phyloP scores from a whole-genome alignment of 495 filamentous ascomycete species.

The Cenococcum geophilum region DNA sequence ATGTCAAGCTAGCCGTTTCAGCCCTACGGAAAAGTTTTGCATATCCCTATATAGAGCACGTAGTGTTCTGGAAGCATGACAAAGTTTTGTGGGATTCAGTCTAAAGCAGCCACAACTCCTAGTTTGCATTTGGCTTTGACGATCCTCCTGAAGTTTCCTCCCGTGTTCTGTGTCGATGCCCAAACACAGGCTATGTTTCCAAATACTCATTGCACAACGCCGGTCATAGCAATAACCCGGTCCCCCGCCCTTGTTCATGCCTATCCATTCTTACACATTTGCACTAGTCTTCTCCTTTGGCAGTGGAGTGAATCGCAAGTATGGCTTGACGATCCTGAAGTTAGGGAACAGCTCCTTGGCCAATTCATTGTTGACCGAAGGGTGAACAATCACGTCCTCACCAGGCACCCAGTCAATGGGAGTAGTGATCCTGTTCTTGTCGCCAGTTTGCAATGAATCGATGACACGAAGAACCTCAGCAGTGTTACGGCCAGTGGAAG shows the following conservation, averaged over 20 bases:
- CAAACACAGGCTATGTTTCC: neutral
- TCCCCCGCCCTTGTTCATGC: too few species aligned
- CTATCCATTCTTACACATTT: neutral
- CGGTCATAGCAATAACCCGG: too few species aligned
- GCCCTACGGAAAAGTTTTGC: neutral
- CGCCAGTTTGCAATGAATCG: constrained; percentile 93
- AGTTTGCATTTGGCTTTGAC: neutral
- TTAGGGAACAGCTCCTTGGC: constrained; percentile 86
- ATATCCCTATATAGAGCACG: neutral
- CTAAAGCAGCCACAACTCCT: neutral
- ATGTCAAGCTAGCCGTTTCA: neutral
- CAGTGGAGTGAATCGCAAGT: constrained; percentile 46
- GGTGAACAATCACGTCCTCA: constrained; percentile 88
- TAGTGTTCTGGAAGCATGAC: constrained; percentile 1
- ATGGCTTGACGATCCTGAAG: constrained; percentile 91
- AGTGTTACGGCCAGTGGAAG: constrained; percentile 93
- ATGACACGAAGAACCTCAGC: constrained; percentile 93
- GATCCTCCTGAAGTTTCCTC: neutral
- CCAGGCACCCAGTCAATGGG: constrained; percentile 40
- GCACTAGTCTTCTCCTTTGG: constrained; percentile 40
- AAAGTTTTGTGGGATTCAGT: neutral
- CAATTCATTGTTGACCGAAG: constrained; percentile 75
- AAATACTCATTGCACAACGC: too few species aligned
- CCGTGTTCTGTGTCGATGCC: neutral
- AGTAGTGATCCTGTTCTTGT: constrained; percentile 94